These are phyloP conservation scores for Straminergon stramineum DNA, from an alignment of 225 moss, liverwort and hornwort species.

Conservation along the genomic window DNA sequence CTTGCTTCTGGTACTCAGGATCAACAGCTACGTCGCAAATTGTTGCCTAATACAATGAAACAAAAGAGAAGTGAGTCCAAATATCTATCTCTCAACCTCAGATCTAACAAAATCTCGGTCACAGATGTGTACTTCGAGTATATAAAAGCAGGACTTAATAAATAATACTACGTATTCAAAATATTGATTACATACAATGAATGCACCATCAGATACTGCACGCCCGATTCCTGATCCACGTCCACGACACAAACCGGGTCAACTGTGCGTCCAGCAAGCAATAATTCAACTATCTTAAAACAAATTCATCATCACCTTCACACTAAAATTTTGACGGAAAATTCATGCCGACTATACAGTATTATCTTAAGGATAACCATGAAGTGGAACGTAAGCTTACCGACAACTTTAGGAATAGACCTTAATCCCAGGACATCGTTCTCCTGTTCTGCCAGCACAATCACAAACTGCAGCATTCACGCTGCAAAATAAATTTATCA, in stretches of 20 bases:
- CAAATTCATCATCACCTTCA: background rate
- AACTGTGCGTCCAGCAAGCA: background rate
- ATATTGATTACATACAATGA: conserved; percentile 57
- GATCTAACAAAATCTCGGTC: background rate
- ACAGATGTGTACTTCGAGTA: background rate
- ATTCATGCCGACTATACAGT: background rate
- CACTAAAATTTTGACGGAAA: background rate
- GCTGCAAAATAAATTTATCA: conserved; percentile 53
- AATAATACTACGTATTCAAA: background rate
- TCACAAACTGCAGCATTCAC: conserved; percentile 86
- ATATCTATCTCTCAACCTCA: background rate
- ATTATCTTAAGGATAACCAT: background rate
- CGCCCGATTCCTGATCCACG: conserved; percentile 73
- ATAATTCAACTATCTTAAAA: background rate
- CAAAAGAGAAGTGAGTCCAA: background rate
- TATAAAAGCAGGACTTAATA: background rate
- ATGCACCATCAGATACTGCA: conserved; percentile 95
- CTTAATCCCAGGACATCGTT: conserved; percentile 23
- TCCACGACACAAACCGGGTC: background rate
- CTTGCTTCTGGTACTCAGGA: conserved; percentile 85
- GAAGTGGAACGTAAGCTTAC: conserved; percentile 23
- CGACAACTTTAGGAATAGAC: conserved; percentile 60
- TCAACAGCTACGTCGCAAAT: conserved; percentile 98
- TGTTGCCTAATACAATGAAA: conserved; percentile 53
- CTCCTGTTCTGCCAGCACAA: conserved; percentile 83